phyloP scores from a whole-genome alignment of 768 basidiomycete genomes.

The Gloeophyllum trabeum region DNA sequence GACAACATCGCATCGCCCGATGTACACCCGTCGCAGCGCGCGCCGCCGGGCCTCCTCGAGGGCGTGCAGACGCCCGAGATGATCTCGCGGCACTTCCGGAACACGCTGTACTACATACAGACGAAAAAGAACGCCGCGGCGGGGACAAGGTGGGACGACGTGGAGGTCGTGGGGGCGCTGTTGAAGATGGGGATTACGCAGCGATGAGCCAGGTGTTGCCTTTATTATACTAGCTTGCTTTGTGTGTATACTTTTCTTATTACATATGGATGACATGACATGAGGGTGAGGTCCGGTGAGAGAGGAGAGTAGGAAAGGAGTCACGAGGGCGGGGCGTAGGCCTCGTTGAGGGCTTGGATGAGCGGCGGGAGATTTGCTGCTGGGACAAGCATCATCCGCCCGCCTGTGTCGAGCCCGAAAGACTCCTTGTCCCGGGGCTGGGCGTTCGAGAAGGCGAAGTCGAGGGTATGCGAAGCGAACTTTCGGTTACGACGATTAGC shows the following conservation, averaged over 20 bases:
- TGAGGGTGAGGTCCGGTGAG: not conserved
- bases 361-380: conserved; percentile 28
- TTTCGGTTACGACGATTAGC: conserved; percentile 15
- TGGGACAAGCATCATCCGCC: conserved; percentile 54
- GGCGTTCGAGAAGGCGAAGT: conserved; percentile 41
- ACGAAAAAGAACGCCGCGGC: conserved; percentile 51
- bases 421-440: conserved; percentile 49
- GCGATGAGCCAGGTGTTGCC: no score
- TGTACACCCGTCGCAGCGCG: conserved; percentile 80
- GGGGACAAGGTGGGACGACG: conserved; percentile 68
- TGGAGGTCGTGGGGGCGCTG: conserved; percentile 80
- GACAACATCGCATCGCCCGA: conserved; percentile 84
- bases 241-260: no score
- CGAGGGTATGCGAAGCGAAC: conserved; percentile 38
- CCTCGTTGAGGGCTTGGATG: conserved; percentile 18
- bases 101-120: conserved; percentile 78
- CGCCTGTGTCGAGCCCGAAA: conserved; percentile 63
- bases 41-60: conserved; percentile 83
- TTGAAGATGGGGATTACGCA: conserved; percentile 80
- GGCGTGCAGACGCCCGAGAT: conserved; percentile 89
- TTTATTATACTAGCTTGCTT: no score
- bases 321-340: conserved; percentile 14
- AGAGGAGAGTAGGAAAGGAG: not conserved
- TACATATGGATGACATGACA: no score
- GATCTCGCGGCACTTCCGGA: conserved; percentile 89